phyloP scores from a whole-genome alignment of 305 asterid genomes.

The Rubia peregrina region DNA sequence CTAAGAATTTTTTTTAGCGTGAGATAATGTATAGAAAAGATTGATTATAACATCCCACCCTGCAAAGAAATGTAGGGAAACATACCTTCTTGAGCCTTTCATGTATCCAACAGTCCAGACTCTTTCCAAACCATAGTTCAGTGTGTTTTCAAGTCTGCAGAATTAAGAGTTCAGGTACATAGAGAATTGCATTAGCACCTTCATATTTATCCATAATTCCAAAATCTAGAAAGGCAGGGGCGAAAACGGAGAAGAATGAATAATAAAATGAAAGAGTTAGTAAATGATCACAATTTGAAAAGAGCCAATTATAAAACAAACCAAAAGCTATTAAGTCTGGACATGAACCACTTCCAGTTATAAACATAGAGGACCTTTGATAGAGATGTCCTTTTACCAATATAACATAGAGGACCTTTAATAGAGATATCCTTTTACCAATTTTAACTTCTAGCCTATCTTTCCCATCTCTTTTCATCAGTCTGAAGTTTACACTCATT shows the following conservation, averaged over 20 bases:
- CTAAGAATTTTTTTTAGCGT: neutral
- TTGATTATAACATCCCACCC: slow-evolving; percentile 9
- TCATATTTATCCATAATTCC: neutral
- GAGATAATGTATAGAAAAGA: slow-evolving; percentile 4
- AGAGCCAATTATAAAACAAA: neutral
- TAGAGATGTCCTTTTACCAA: neutral
- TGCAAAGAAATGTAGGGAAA: neutral
- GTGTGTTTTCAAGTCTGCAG: slow-evolving; percentile 87
- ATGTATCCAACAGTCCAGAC: slow-evolving; percentile 97
- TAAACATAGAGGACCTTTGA: neutral
- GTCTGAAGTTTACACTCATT: neutral
- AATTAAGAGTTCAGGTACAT: slow-evolving; percentile 10
- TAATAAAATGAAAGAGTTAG: neutral
- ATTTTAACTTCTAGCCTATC: neutral
- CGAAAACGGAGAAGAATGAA: neutral
- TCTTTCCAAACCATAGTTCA: slow-evolving; percentile 97
- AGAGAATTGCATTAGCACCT: neutral
- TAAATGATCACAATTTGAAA: neutral
- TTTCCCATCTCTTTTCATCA: neutral
- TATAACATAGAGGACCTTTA: neutral
- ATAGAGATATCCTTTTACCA: neutral
- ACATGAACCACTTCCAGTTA: neutral
- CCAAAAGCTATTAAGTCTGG: neutral
- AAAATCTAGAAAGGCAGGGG: neutral
- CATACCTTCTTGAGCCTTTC: slow-evolving; percentile 89